phyloP scores from a whole-genome alignment of 805 yeast genomes.

The Yarrowia divulgata region DNA sequence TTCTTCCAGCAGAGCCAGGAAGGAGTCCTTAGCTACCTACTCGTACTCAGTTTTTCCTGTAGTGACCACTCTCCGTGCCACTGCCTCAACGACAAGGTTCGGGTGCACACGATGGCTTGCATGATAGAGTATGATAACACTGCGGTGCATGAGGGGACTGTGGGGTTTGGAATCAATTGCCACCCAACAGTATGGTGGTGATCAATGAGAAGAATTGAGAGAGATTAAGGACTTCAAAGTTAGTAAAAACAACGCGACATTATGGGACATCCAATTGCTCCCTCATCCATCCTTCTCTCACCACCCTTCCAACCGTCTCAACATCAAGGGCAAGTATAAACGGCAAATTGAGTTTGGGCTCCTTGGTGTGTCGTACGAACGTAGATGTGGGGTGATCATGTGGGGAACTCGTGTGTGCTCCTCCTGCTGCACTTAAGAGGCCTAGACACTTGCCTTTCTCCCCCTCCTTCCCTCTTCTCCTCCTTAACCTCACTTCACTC shows the following conservation, averaged over 20 bases:
- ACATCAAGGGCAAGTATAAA: constrained; percentile 1
- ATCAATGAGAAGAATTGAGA: no score
- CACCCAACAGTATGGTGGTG: background rate
- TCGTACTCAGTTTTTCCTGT: no score
- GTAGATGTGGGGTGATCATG: constrained; percentile 24
- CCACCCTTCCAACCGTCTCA: no score
- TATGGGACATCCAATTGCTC: no score
- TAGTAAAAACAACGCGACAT: no score
- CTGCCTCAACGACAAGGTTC: background rate
- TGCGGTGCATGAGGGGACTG: constrained; percentile 28
- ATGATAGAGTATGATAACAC: constrained; percentile 27
- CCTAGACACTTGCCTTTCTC: constrained; percentile 1
- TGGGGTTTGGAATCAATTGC: constrained; percentile 22
- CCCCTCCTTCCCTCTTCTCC: constrained; percentile 6
- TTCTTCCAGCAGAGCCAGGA: no score
- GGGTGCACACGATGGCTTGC: constrained; percentile 18
- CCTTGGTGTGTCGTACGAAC: background rate
- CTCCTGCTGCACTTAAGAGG: no score
- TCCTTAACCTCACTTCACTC: background rate
- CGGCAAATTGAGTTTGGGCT: constrained; percentile 5
- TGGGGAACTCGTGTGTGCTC: constrained; percentile 14
- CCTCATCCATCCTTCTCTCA: no score
- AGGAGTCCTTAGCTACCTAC: no score
- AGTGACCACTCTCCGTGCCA: no score
- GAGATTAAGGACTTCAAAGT: no score